Evolutionary conservation across 345 rosid genomes (phyloP), one percentile per base, ranked within the genome.

Genomic region (Ailanthus altissimus): DNA sequence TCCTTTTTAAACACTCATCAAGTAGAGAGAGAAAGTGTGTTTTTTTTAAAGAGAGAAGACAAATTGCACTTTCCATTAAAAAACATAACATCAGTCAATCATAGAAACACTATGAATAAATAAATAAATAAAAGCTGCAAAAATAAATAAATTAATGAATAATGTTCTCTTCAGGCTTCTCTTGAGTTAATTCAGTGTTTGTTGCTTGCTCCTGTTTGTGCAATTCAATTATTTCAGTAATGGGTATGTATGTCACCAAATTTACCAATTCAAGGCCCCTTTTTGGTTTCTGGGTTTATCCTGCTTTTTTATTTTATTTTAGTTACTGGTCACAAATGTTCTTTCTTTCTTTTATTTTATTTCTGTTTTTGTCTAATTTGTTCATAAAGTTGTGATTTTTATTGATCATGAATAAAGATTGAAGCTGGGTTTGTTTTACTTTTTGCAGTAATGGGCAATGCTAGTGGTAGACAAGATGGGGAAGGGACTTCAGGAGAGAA

Each of bases 381-480:
- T 32, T 28, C 12, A 40, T 32, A 18, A 74, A 81, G 42, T 67
- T 25, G 28, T 68, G 72, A 57, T 50, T 50, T 47, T 5, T 20
- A 62, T 15, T 45, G 59, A 71, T 28, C 67, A 4, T 11, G 54
- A 12, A 67, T 71, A 43, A 73, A 54, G 77, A 56, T 77, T 75
- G 50, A 63, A 74, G 58, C 65, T 65, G 82, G 86, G 77, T 72
- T 72, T 51, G 40, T 21, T 80, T 73, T 59, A 38, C 57, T 57
- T 40, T 76, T 83, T 76, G 63, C 61, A 81, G 90, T 82, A 76
- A 89, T 90, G 94, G 94, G 94, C 79, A 89, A 90, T 89, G 94
- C 78, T 84, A 81, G 83, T 83, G 84, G 87, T 25, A 84, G 83
- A 83, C 72, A 61, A 72, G 89, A 80, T 79, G 92, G 81, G 72